Base-by-base conservation (phyloP, 1,284 basidiomycete species). In the Sanghuangporus baumii region DNA sequence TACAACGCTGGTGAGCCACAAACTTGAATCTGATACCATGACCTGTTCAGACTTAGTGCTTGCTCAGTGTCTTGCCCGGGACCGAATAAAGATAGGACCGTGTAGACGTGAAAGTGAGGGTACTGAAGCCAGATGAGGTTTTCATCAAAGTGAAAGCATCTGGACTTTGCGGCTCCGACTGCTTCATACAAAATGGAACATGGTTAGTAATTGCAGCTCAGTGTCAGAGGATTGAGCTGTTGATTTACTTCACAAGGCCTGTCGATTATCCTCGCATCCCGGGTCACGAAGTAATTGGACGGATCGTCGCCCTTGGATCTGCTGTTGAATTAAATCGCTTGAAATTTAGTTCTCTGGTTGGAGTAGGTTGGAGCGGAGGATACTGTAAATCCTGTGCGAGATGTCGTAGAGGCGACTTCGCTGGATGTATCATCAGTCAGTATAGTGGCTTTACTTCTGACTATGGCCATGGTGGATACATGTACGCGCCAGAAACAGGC, bases 131-230 rank as follows among this genome's bases (percentile, higher is more conserved):
- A 12, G 18, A 66, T 51, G 67, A 71, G 59, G 61, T 71, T 34
- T 63, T 71, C 54, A 59, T 70, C 37, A 66, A 66, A 37, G 67
- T 71, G 11, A 66, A 67, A 47, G 69, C 70, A 3, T 70, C 67
- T 11, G 71, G 69, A 9, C 64, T 70, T 34, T 72, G 70, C 61
- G 57, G 51, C 61, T 69, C 68, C n/a, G 70, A 71, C 62, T 68
- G 70, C 63, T 68, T 69, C 43, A 64, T 69, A 20, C 61, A 68
- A 40, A 67, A 68, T 11, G 68, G 69, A 4, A 57, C 54, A 20
- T 67, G 66, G 67, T 68, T 66, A 18, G 67, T 67, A 14, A 46
- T 5, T 31, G 26, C 3, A 31, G 26, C 26, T 31, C 26, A 31
- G 9, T n/a, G 20, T 46, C 43, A 16, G 16, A 16, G 20, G 20